Conservation (phyloP, 2,329 filamentous ascomycete genomes). For the Berkeleyomyces rouxiae region DNA sequence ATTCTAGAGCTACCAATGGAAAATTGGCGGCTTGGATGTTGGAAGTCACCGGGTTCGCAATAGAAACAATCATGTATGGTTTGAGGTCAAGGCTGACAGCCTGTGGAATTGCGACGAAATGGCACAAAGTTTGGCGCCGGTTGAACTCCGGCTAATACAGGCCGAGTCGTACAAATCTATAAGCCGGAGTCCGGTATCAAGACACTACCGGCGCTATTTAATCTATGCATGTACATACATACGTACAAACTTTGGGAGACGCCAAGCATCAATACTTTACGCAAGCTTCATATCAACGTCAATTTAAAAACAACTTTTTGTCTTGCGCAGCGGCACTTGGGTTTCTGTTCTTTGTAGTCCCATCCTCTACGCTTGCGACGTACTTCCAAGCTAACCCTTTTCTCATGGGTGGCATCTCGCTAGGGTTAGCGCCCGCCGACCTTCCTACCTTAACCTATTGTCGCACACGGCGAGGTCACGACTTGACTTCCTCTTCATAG, state of each 20-base stretch:
- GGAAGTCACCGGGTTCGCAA: background rate
- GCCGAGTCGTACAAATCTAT: background rate
- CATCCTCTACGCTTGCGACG: background rate
- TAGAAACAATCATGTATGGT: background rate
- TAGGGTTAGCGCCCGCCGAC: background rate
- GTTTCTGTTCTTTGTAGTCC: background rate
- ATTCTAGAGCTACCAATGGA: background rate
- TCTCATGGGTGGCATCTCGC: too few species aligned
- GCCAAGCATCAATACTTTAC: too few species aligned
- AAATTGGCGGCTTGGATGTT: background rate
- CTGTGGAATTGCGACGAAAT: background rate
- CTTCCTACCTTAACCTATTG: background rate
- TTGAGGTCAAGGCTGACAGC: conserved; percentile 1
- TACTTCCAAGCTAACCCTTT: background rate
- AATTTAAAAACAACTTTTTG: background rate
- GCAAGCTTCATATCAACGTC: too few species aligned
- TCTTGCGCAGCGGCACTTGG: background rate
- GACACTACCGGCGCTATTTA: background rate
- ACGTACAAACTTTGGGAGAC: too few species aligned
- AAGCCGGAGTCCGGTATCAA: background rate
- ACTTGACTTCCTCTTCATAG: background rate
- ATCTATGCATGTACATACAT: too few species aligned
- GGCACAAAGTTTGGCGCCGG: conserved; percentile 10
- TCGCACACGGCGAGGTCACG: background rate
- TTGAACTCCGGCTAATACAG: conserved; percentile 4